Evolutionary conservation across 2,329 filamentous ascomycete species (phyloP).

Genomic region (Fusarium annulatum): DNA sequence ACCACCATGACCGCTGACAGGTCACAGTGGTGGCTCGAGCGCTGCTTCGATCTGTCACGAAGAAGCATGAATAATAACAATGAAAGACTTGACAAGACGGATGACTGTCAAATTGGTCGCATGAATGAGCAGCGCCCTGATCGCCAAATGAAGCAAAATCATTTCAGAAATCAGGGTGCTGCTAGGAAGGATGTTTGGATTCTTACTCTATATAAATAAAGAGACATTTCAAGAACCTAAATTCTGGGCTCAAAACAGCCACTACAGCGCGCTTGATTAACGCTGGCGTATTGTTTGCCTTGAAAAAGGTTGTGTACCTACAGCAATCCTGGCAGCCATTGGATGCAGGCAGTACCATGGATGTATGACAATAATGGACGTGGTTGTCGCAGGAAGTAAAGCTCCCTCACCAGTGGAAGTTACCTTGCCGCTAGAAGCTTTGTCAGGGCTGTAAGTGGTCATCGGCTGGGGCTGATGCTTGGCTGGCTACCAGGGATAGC

Average conservation of each 20-base stretch:
- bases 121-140: neutral
- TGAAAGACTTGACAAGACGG: neutral
- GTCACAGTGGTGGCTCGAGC: slow-evolving; percentile 31
- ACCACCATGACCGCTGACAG: slow-evolving; percentile 9
- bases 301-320: slow-evolving; percentile 13
- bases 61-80: slow-evolving; percentile 2
- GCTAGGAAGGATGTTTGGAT: slow-evolving; percentile 11
- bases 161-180: neutral
- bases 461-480: slow-evolving; percentile 31
- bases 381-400: slow-evolving; percentile 20
- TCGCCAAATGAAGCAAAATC: neutral
- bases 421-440: slow-evolving; percentile 11
- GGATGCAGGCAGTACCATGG: slow-evolving; percentile 4
- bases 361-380: slow-evolving; percentile 17
- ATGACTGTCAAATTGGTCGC: neutral
- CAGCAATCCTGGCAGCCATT: slow-evolving; percentile 26
- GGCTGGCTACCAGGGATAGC: slow-evolving; percentile 24
- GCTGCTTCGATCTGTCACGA: slow-evolving; percentile 15
- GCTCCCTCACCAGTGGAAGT: slow-evolving; percentile 12
- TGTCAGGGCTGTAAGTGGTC: slow-evolving; percentile 20
- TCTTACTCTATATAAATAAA: neutral
- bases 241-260: slow-evolving; percentile 20
- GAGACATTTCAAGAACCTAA: slow-evolving; percentile 3
- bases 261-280: slow-evolving; percentile 9
- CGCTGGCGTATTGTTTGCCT: slow-evolving; percentile 7